phyloP scores from a whole-genome alignment of 257 asterid genomes.

The Rhazya stricta region DNA sequence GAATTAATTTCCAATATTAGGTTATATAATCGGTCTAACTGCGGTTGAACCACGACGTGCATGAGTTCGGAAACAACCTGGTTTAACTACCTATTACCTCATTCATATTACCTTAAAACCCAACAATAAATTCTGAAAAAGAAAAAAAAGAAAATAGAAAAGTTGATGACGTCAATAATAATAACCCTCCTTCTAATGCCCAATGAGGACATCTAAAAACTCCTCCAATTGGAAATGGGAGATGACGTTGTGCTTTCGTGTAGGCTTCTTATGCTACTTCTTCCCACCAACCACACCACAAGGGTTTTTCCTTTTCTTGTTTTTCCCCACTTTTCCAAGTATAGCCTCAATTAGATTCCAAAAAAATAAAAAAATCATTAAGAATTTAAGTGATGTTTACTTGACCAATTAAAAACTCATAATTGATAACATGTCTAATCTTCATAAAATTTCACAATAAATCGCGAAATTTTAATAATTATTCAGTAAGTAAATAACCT shows the following conservation, averaged over 20 bases:
- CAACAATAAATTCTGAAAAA: background rate
- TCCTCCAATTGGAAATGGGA: background rate
- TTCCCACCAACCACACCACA: slow-evolving; percentile 22
- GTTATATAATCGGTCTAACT: too few relatives aligned
- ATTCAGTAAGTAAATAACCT: too few relatives aligned
- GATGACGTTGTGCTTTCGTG: slow-evolving; percentile 16
- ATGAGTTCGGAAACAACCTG: background rate
- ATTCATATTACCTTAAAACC: background rate
- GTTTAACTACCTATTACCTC: background rate
- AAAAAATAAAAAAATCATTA: background rate
- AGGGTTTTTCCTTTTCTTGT: background rate
- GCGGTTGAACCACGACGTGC: too few relatives aligned
- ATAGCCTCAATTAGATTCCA: background rate
- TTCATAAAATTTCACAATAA: too few relatives aligned
- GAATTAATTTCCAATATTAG: too few relatives aligned
- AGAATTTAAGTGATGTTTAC: too few relatives aligned
- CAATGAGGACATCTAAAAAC: background rate
- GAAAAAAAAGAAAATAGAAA: background rate
- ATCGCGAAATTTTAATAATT: too few relatives aligned
- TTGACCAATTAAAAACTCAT: too few relatives aligned
- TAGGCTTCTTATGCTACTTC: background rate
- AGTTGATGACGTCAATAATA: background rate
- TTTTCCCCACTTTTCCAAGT: too few relatives aligned
- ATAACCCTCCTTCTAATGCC: background rate
- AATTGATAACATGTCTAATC: too few relatives aligned